These are phyloP conservation scores for Phytophthora palmivora DNA, from an alignment of 352 stramenopile genomes.

Conservation along the genomic window DNA sequence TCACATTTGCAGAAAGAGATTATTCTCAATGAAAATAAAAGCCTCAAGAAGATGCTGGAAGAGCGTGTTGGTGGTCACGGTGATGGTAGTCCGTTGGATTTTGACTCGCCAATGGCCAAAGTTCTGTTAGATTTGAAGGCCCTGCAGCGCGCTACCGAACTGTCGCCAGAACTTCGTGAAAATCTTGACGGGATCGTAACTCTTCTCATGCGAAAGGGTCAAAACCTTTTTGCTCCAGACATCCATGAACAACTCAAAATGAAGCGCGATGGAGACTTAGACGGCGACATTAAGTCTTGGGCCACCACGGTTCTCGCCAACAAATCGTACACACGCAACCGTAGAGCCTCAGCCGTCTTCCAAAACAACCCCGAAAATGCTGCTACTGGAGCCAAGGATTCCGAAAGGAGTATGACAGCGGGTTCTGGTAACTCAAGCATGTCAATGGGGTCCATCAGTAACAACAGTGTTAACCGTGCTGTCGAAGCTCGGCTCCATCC, in stretches of 20 bases:
- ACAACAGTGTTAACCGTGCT: conserved; percentile 29
- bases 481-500: conserved; percentile 64
- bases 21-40: conserved; percentile 88
- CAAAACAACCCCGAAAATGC: conserved; percentile 34
- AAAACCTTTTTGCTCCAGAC: conserved; percentile 83
- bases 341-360: conserved; percentile 56
- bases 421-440: conserved; percentile 23
- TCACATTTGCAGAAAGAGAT: conserved; percentile 81
- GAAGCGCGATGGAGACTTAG: conserved; percentile 70
- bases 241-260: conserved; percentile 86
- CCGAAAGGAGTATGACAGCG: conserved; percentile 28
- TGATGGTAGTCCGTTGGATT: conserved; percentile 51
- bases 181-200: conserved; percentile 81
- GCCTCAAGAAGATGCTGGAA: conserved; percentile 84
- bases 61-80: conserved; percentile 49
- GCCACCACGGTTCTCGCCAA: conserved; percentile 76
- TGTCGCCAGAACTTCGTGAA: conserved; percentile 70
- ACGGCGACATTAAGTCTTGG: conserved; percentile 85
- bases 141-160: conserved; percentile 61
- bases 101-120: conserved; percentile 85
- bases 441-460: conserved; percentile 13
- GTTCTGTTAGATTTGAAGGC: conserved; percentile 81
- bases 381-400: conserved; percentile 19
- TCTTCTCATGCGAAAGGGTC: conserved; percentile 79
- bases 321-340: conserved; percentile 82